Evolutionary conservation across 1,139 yeast genomes (phyloP).

Genomic region (Hyphopichia burtonii): DNA sequence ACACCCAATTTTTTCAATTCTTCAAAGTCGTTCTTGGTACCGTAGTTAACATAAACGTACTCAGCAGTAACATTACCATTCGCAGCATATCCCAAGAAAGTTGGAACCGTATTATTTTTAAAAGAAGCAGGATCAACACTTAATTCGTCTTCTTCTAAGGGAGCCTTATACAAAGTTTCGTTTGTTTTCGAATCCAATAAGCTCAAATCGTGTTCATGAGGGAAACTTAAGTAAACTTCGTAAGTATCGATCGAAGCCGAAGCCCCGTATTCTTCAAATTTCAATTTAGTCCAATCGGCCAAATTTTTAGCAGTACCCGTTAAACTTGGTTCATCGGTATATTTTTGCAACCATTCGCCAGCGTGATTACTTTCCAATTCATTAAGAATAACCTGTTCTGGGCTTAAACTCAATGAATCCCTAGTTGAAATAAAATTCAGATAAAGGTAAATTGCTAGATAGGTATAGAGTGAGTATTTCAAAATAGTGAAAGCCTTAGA

Average conservation of each 20-base stretch:
- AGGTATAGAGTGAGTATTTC: background rate
- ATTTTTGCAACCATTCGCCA: conserved; percentile 51
- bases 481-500: no score
- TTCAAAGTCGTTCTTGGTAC: conserved; percentile 37
- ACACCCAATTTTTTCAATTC: conserved; percentile 31
- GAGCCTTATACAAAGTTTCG: conserved; percentile 54
- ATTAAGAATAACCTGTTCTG: conserved; percentile 24
- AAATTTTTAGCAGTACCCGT: conserved; percentile 68
- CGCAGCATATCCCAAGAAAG: conserved; percentile 47
- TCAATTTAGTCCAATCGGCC: conserved; percentile 63
- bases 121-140: conserved; percentile 68
- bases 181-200: conserved; percentile 31
- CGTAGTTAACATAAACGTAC: conserved; percentile 45
- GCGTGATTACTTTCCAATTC: conserved; percentile 51
- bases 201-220: conserved; percentile 46
- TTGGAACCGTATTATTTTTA: conserved; percentile 43
- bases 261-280: conserved; percentile 61
- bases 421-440: no score
- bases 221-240: conserved; percentile 55
- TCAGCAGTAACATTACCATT: conserved; percentile 48
- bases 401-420: background rate
- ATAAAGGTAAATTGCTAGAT: background rate
- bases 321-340: conserved; percentile 63
- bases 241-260: conserved; percentile 54
- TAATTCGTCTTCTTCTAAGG: conserved; percentile 68